A percentile compares a stretch with the other conserved stretches of the same genome.
These are phyloP conservation scores for Durio zibethinus DNA, from an alignment of 345 rosid genomes.

Conservation along the genomic window DNA sequence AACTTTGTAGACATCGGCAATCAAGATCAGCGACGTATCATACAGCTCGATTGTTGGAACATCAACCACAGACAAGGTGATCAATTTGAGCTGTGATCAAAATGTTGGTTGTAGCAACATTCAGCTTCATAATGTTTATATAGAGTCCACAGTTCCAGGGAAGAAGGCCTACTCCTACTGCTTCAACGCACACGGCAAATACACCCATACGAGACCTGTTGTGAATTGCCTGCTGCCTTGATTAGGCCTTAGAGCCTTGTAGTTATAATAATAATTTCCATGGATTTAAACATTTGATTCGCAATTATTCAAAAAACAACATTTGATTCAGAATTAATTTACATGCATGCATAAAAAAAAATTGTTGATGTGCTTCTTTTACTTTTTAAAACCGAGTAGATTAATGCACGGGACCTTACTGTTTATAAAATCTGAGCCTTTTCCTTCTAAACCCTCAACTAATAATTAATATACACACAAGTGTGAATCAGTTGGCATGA, in stretches of 20 bases:
- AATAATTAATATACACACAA: too few species aligned
- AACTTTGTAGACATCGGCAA: not conserved
- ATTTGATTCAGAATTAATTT: too few species aligned
- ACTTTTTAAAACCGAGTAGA: too few species aligned
- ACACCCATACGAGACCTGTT: not conserved
- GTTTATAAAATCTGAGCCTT: too few species aligned
- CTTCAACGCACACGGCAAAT: not conserved
- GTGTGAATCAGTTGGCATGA: too few species aligned
- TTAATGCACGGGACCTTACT: too few species aligned
- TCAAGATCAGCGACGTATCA: constrained; percentile 10
- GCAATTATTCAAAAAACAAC: too few species aligned
- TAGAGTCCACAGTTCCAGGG: not conserved
- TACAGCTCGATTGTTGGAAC: not conserved
- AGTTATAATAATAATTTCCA: too few species aligned
- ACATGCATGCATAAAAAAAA: too few species aligned
- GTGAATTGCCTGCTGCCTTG: not conserved
- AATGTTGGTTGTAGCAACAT: constrained; percentile 1
- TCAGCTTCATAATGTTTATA: not conserved
- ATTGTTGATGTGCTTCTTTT: too few species aligned
- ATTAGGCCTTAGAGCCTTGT: not conserved
- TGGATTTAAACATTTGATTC: too few species aligned
- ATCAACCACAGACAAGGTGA: constrained; percentile 6
- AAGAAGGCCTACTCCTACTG: not conserved
- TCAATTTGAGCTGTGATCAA: constrained; percentile 15
- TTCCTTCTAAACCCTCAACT: too few species aligned